phyloP scores from a whole-genome alignment of 257 asterid genomes.

The Jasminum sambac region DNA sequence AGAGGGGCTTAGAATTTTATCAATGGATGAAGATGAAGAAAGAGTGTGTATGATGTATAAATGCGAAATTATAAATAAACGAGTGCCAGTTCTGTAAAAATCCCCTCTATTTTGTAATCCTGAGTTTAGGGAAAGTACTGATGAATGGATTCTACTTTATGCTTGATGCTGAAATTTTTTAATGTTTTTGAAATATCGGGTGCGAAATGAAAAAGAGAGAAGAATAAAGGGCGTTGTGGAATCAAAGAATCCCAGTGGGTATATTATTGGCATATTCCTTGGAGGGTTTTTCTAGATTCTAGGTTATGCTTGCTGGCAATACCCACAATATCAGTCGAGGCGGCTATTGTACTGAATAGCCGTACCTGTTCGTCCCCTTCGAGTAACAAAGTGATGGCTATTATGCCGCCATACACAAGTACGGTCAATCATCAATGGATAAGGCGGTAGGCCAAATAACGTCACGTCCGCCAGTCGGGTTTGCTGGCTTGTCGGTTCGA shows the following conservation, averaged over 20 bases:
- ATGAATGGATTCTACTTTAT: not conserved
- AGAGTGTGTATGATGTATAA: not conserved
- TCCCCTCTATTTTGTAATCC: not conserved
- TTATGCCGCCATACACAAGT: no score
- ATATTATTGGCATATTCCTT: slow-evolving; percentile 4
- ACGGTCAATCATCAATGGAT: no score
- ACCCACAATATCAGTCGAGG: no score
- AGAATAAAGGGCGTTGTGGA: not conserved
- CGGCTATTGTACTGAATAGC: no score
- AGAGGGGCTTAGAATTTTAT: not conserved
- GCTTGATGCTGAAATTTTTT: not conserved
- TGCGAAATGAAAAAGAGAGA: not conserved
- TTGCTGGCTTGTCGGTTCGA: no score
- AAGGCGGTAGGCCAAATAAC: no score
- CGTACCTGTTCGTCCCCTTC: no score
- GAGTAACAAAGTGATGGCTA: no score
- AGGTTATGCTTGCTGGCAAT: not conserved
- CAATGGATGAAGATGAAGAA: not conserved
- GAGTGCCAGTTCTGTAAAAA: not conserved
- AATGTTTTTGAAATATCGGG: not conserved
- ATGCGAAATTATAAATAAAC: not conserved
- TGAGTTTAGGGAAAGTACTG: not conserved
- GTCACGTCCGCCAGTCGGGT: no score
- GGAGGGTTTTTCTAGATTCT: not conserved
- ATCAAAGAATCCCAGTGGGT: not conserved